A percentile compares a stretch with the other conserved stretches of the same genome.
Evolutionary conservation across 306 rosid genomes (phyloP).

Genomic region (Purshia tridentata): DNA sequence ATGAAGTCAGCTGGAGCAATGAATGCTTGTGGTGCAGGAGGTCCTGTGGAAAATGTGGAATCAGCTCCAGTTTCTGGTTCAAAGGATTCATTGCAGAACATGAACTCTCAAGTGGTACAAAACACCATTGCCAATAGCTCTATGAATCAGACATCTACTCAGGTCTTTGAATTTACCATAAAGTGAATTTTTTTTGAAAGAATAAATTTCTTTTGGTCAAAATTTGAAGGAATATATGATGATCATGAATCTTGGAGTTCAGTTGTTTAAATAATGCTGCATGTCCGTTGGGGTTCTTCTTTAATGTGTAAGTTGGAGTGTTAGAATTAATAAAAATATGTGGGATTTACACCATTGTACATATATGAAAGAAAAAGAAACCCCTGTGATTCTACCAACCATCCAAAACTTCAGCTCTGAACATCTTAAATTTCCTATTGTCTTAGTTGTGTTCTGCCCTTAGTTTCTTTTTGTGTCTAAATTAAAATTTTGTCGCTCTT

Average conservation of each 20-base stretch:
- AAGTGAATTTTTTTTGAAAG: constrained; percentile 10
- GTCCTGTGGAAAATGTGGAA: constrained; percentile 46
- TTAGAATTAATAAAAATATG: neutral
- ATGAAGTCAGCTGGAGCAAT: constrained; percentile 42
- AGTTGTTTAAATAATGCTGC: neutral
- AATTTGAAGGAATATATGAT: constrained; percentile 5
- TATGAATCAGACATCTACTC: constrained; percentile 42
- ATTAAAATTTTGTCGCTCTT: constrained; percentile 21
- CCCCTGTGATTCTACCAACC: neutral
- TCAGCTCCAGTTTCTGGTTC: constrained; percentile 46
- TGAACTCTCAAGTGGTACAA: constrained; percentile 40
- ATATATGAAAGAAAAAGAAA: neutral
- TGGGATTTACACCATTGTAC: neutral
- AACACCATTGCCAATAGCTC: constrained; percentile 43
- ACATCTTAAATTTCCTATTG: neutral
- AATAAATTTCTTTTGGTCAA: neutral
- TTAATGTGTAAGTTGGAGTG: neutral
- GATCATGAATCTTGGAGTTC: neutral
- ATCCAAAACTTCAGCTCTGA: neutral
- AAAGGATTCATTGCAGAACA: constrained; percentile 48
- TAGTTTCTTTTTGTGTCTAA: neutral
- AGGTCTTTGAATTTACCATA: constrained; percentile 41
- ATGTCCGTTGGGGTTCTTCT: constrained; percentile 5
- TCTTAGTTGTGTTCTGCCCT: constrained; percentile 1
- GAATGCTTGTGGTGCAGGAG: constrained; percentile 45